Evolutionary conservation across 768 basidiomycete species (phyloP), one percentile per base, ranked within the genome.

Genomic region (Boletus subparvulus): DNA sequence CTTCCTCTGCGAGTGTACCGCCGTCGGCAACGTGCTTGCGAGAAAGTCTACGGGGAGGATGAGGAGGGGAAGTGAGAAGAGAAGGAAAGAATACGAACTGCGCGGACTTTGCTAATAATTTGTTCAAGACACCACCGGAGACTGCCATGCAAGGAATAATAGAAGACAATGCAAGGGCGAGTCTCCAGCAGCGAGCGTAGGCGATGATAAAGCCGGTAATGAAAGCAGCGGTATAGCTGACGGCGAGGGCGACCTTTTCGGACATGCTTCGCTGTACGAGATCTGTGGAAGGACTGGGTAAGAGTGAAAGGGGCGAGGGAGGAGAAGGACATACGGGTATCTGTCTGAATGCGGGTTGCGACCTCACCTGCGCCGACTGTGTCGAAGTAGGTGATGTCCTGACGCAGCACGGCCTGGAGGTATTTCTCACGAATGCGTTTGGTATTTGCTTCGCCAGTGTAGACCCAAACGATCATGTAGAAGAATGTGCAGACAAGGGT

Each of bases 301-400:
- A 54, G 37, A 42, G 1, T 8, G 54, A 35, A 49, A 19, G 54
- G 28, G 47, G 39, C 6, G 17, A 7, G 47, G 10, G 41, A 42
- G 3, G 17, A 19, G 10, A 19, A 6, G 9, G 12, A 75, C 84
- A 60, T 67, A 89, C 89, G 91, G 24, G 88, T 91, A 68, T 92
- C 89, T 0, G 90, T 90, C 69, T 92, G 88, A 59, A 97, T 97
- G 43, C 94, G 85, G 10, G 94, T 96, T 0, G 95, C 88, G 19
- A 98, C 87, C 68, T 97, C 95, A 56, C 95, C 95, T 5, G 94
- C 88, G 37, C 95, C 94, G 52, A 96, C 83, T 19, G 86, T 83
- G 69, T 98, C 95, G 66, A 97, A 97, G 75, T 83, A 97, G 14
- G 87, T 86, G 60, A 95, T 86, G 58, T 92, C 86, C 67, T 97